Evolutionary conservation across 768 basidiomycete genomes (phyloP), one percentile per base, ranked within the genome.

Genomic region (Tremella fuciformis): DNA sequence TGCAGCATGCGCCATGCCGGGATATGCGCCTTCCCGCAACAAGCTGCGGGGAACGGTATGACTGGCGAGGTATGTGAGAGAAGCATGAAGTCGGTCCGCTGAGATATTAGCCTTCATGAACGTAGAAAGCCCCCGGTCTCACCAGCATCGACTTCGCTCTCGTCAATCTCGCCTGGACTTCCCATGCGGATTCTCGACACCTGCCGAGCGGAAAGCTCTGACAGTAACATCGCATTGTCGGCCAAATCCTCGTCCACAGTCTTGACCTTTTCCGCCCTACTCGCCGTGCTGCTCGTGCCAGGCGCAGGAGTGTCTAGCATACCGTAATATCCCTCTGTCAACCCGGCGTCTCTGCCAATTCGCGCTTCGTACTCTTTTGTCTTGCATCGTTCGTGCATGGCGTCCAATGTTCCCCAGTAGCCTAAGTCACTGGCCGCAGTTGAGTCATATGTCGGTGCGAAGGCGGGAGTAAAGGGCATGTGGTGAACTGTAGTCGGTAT

Each of bases 391-490:
- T 67, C 65, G 38, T 67, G 69, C 67, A 69, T 69, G 4, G 65
- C 73, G 25, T 67, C 63, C 37, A 73, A 19, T 8, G 73, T 73
- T 1, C 50, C 34, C 47, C 66, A 67, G 47, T 69, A 76, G 1
- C 63, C 64, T 15, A 53, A 55, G 15, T 69, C 68, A 13, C 69
- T 68, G 19, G 67, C 38, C 11, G 59, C 58, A 3, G 64, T 62
- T n/a, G 71, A 73, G 47, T 76, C 75, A 22, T 53, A 66, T 1
- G 63, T 68, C 0, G 75, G 71, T 1, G 67, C 73, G 55, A 74
- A 76, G 0, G 66, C 53, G 15, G 75, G 72, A 1, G 66, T 73
- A 53, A 69, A 76, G 2, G 56, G 22, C 6, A 55, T 38, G 11
- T 34, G 29, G 2, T 46, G 3, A 0, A 60, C 41, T 15, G 55